Conservation (phyloP, 148 eudicot species). For the Fagopyrum tataricum region DNA sequence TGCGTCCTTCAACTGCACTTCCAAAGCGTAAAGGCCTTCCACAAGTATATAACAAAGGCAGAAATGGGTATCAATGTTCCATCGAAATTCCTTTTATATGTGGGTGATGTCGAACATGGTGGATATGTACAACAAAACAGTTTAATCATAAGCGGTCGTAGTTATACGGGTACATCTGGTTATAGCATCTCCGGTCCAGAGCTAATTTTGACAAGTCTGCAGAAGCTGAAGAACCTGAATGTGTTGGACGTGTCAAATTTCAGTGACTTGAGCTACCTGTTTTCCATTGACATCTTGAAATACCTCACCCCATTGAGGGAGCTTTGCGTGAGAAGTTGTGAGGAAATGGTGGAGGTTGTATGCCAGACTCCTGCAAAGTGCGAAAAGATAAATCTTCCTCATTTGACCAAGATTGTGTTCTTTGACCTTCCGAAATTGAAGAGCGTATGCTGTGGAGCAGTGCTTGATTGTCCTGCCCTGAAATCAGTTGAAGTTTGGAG, state of each 20-base stretch:
- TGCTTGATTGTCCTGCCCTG: slow-evolving; percentile 21
- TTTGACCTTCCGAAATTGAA: slow-evolving; percentile 23
- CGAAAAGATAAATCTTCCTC: slow-evolving; percentile 16
- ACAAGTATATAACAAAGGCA: slow-evolving; percentile 1
- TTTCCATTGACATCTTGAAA: slow-evolving; percentile 23
- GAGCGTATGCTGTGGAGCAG: slow-evolving; percentile 26
- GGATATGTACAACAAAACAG: slow-evolving; percentile 2
- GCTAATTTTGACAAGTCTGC: background rate
- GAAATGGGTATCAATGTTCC: background rate
- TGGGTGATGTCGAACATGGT: slow-evolving; percentile 19
- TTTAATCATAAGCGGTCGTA: background rate
- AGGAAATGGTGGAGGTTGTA: slow-evolving; percentile 20
- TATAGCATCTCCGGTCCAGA: background rate
- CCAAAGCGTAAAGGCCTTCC: slow-evolving; percentile 15
- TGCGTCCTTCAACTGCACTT: slow-evolving; percentile 22
- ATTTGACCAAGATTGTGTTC: slow-evolving; percentile 15
- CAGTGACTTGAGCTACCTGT: slow-evolving; percentile 15
- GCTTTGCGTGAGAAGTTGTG: slow-evolving; percentile 23
- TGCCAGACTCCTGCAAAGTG: slow-evolving; percentile 24
- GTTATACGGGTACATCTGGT: too few species aligned
- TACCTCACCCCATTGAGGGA: slow-evolving; percentile 17
- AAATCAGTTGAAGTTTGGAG: slow-evolving; percentile 24
- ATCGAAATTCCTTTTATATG: slow-evolving; percentile 17
- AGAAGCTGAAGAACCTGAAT: background rate
- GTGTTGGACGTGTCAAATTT: slow-evolving; percentile 15